Conservation (phyloP, 2,329 filamentous ascomycete genomes). For the Alternaria gaisen region DNA sequence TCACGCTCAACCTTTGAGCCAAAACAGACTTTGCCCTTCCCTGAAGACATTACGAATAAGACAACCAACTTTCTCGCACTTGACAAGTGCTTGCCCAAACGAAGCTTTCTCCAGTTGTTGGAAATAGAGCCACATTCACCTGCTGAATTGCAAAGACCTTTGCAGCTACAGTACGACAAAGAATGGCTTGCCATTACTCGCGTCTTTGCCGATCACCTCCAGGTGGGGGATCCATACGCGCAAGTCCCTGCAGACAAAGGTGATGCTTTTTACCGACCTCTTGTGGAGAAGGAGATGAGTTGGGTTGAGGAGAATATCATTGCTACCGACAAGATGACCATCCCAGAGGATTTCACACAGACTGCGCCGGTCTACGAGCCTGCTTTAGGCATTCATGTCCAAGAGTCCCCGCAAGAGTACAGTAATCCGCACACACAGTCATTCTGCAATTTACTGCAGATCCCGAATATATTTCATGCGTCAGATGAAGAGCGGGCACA, state of each 20-base stretch:
- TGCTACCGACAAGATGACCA: constrained; percentile 64
- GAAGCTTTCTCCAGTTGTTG: constrained; percentile 83
- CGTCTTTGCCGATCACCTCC: constrained; percentile 70
- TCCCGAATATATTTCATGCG: constrained; percentile 79
- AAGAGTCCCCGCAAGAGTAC: constrained; percentile 78
- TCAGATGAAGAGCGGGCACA: constrained; percentile 70
- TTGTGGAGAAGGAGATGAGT: constrained; percentile 73
- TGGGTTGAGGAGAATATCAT: constrained; percentile 86
- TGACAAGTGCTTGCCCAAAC: constrained; percentile 85
- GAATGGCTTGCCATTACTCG: constrained; percentile 97
- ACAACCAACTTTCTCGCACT: constrained; percentile 85
- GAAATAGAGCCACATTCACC: constrained; percentile 53
- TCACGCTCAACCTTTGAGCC: constrained; percentile 42
- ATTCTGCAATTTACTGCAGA: constrained; percentile 80
- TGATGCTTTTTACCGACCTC: constrained; percentile 71
- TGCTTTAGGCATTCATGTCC: constrained; percentile 64
- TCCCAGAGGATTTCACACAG: constrained; percentile 79
- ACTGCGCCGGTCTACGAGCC: constrained; percentile 78
- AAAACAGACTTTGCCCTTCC: constrained; percentile 63
- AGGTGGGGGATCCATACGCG: constrained; percentile 66
- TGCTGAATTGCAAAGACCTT: constrained; percentile 55
- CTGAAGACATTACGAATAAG: constrained; percentile 77
- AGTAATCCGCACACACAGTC: constrained; percentile 84
- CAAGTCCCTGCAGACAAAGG: constrained; percentile 68
- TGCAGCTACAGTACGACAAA: constrained; percentile 79